Conservation (phyloP, 1,284 basidiomycete species). For the Termitomyces sp. region DNA sequence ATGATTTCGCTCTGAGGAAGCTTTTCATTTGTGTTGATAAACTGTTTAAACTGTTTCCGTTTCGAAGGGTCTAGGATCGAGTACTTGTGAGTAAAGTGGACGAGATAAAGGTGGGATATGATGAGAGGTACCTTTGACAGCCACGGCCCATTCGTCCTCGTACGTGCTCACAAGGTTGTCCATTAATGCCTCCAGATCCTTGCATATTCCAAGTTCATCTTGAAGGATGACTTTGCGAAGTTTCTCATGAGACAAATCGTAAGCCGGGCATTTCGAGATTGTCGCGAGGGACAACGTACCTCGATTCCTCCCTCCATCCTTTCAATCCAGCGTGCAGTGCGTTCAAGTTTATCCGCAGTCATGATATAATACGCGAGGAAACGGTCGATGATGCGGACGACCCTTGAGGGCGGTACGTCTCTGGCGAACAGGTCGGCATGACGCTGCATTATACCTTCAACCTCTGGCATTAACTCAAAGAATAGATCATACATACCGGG, state of each 20-base stretch:
- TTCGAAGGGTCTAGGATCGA: conserved; percentile 37
- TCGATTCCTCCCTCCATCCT: conserved; percentile 9
- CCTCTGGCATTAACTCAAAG: conserved; percentile 18
- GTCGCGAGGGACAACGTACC: neutral
- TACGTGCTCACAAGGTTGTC: conserved; percentile 61
- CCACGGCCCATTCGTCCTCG: conserved; percentile 68
- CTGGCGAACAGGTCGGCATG: conserved; percentile 28
- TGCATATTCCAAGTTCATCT: conserved; percentile 75
- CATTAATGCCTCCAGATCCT: conserved; percentile 70
- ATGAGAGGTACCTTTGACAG: conserved; percentile 37
- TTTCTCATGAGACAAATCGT: conserved; percentile 31
- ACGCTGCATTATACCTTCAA: conserved; percentile 15
- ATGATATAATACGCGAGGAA: conserved; percentile 73
- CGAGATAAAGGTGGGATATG: no score
- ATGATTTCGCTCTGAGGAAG: conserved; percentile 51
- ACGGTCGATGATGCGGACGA: conserved; percentile 63
- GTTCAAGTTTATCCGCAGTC: conserved; percentile 63
- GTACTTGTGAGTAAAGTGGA: no score
- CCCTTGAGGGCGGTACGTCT: conserved; percentile 56
- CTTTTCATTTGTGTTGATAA: conserved; percentile 62
- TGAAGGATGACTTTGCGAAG: conserved; percentile 64
- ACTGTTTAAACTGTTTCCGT: conserved; percentile 60
- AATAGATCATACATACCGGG: conserved; percentile 32
- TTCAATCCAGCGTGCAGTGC: conserved; percentile 78
- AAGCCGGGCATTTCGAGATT: neutral